A percentile compares a stretch with the other conserved stretches of the same genome.
These are phyloP conservation scores for Pseudoscleropodium purum DNA, from an alignment of 225 moss, liverwort and hornwort species.

Conservation along the genomic window DNA sequence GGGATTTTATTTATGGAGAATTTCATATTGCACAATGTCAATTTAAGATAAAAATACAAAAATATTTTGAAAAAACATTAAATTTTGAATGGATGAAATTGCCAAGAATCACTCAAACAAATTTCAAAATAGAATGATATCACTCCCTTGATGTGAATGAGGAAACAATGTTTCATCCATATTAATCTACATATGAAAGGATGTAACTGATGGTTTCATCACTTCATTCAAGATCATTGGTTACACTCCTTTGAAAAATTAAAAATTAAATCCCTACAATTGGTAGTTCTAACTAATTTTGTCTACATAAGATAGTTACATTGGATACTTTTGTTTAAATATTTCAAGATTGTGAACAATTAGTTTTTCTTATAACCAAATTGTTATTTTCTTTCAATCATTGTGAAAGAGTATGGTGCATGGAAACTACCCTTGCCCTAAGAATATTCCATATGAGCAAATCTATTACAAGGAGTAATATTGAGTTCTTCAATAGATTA, in stretches of 20 bases:
- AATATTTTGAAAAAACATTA: neutral
- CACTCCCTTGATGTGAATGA: neutral
- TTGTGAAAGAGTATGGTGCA: neutral
- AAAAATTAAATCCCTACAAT: neutral
- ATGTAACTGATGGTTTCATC: neutral
- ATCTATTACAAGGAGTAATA: too few relatives aligned
- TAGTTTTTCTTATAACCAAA: neutral
- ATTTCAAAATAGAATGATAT: neutral
- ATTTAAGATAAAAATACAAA: rapidly evolving
- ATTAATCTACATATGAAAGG: neutral
- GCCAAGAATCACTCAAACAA: neutral
- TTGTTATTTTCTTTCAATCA: neutral
- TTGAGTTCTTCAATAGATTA: too few relatives aligned
- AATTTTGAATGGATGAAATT: neutral
- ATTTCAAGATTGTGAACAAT: neutral
- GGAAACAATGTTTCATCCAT: neutral
- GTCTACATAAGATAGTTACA: neutral
- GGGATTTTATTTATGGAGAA: neutral
- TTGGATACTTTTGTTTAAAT: neutral
- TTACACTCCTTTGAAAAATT: neutral
- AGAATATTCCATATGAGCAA: too few relatives aligned
- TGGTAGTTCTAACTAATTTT: neutral
- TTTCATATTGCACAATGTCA: too few relatives aligned
- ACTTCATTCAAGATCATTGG: neutral
- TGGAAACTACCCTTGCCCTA: too few relatives aligned